phyloP scores from a whole-genome alignment of 2,329 filamentous ascomycete genomes.

The Colletotrichum scovillei region DNA sequence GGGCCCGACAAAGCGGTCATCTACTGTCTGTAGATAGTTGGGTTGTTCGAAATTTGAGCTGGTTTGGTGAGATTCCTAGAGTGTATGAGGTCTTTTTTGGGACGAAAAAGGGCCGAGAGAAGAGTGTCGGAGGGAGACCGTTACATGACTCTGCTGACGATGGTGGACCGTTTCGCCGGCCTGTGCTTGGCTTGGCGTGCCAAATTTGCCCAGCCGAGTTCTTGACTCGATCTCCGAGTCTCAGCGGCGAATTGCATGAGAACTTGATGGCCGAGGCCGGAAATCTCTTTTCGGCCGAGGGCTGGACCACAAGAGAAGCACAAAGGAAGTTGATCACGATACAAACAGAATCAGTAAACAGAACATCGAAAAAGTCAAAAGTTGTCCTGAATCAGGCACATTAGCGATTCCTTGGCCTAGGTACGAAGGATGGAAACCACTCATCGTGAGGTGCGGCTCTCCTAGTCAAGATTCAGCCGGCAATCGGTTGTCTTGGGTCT shows the following conservation, averaged over 20 bases:
- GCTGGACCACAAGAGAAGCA: background rate
- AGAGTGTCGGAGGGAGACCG: no score
- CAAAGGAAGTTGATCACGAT: background rate
- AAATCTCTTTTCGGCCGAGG: no score
- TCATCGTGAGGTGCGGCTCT: background rate
- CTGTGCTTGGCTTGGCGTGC: background rate
- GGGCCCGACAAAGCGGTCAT: background rate
- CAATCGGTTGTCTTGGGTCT: background rate
- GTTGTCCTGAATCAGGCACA: background rate
- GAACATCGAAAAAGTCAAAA: background rate
- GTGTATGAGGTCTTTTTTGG: background rate
- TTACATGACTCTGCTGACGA: background rate
- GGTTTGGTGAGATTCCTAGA: background rate
- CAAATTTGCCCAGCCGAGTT: background rate
- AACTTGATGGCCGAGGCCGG: background rate
- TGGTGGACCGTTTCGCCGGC: background rate
- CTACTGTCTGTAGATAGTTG: background rate
- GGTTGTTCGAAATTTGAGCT: background rate
- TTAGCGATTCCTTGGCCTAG: no score
- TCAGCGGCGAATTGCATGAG: background rate
- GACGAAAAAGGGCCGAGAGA: background rate
- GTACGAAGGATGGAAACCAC: no score
- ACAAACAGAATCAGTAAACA: no score
- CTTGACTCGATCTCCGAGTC: background rate
- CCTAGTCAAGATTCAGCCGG: background rate